Conservation (phyloP, 2,329 filamentous ascomycete genomes). For the Diplodia sapinea region DNA sequence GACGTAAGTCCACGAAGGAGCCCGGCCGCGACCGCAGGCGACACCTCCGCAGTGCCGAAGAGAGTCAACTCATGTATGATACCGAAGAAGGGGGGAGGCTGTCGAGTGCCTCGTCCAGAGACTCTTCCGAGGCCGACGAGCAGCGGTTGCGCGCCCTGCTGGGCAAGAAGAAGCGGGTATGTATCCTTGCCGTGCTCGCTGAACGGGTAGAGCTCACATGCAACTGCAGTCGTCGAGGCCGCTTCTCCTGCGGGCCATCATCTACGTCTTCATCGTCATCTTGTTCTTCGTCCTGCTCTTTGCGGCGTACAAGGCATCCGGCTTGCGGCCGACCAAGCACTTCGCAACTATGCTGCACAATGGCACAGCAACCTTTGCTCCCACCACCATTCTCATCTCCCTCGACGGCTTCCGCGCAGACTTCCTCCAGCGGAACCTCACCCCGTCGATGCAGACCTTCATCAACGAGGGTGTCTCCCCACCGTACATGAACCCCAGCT, state of each 20-base stretch:
- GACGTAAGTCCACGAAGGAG: conserved; percentile 37
- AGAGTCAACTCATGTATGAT: conserved; percentile 82
- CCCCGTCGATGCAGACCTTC: conserved; percentile 79
- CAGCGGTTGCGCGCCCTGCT: conserved; percentile 61
- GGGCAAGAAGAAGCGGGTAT: conserved; percentile 40
- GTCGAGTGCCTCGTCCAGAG: conserved; percentile 54
- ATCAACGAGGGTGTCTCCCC: conserved; percentile 85
- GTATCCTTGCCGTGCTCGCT: not conserved
- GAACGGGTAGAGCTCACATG: not conserved
- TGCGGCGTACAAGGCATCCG: conserved; percentile 60
- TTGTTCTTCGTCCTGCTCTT: conserved; percentile 63
- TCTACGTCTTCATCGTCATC: conserved; percentile 55
- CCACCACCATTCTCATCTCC: conserved; percentile 91
- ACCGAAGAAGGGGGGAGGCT: conserved; percentile 82
- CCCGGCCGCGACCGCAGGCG: conserved; percentile 51
- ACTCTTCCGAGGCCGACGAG: conserved; percentile 54
- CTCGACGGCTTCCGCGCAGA: conserved; percentile 96
- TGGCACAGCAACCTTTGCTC: conserved; percentile 85
- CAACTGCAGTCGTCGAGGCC: conserved; percentile 1
- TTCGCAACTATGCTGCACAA: conserved; percentile 62
- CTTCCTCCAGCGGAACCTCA: conserved; percentile 82
- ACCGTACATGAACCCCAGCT: conserved; percentile 89
- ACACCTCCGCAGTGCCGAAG: conserved; percentile 62
- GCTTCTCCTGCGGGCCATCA: conserved; percentile 48
- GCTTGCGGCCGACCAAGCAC: conserved; percentile 26